Percentiles rank a stretch among this genome's conserved stretches.
phyloP scores from a whole-genome alignment of 768 basidiomycete genomes.

The Phlebiopsis flavidoalba region DNA sequence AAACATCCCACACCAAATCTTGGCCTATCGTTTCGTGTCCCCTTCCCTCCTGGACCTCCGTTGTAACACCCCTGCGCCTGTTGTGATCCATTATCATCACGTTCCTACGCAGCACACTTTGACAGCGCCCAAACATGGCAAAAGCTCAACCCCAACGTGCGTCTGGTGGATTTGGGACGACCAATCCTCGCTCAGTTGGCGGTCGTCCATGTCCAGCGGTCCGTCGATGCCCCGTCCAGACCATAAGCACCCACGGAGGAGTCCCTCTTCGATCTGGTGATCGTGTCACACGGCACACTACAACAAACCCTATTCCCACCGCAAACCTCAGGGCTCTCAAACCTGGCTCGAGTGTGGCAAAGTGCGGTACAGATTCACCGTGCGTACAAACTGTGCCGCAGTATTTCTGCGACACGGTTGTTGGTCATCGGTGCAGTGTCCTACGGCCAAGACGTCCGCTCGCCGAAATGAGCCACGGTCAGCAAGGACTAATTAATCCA shows the following conservation, averaged over 20 bases:
- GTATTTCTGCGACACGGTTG: slow-evolving; percentile 32
- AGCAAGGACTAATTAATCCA: slow-evolving; percentile 50
- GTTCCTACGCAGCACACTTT: slow-evolving; percentile 58
- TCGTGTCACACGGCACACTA: slow-evolving; percentile 80
- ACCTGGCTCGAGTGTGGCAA: slow-evolving; percentile 48
- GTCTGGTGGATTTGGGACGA: slow-evolving; percentile 36
- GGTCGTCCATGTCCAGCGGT: slow-evolving; percentile 28
- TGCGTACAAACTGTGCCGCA: slow-evolving; percentile 52
- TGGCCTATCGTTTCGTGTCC: slow-evolving; percentile 61
- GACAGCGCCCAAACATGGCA: slow-evolving; percentile 55
- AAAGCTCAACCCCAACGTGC: slow-evolving; percentile 54
- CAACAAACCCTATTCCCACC: slow-evolving; percentile 48
- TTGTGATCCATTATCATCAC: slow-evolving; percentile 65
- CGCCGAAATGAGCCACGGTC: slow-evolving; percentile 45
- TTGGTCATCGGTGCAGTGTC: slow-evolving; percentile 40
- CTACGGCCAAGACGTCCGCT: slow-evolving; percentile 67
- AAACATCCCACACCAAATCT: slow-evolving; percentile 79
- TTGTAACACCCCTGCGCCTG: slow-evolving; percentile 59
- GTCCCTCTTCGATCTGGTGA: slow-evolving; percentile 52
- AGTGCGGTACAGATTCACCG: slow-evolving; percentile 61
- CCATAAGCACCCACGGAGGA: slow-evolving; percentile 26
- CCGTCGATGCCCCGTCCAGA: neutral
- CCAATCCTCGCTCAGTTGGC: slow-evolving; percentile 38
- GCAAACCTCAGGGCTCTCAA: slow-evolving; percentile 51
- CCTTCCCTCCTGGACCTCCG: slow-evolving; percentile 68